phyloP scores from a whole-genome alignment of 148 eudicot genomes.

The Camellia lanceoleosa region DNA sequence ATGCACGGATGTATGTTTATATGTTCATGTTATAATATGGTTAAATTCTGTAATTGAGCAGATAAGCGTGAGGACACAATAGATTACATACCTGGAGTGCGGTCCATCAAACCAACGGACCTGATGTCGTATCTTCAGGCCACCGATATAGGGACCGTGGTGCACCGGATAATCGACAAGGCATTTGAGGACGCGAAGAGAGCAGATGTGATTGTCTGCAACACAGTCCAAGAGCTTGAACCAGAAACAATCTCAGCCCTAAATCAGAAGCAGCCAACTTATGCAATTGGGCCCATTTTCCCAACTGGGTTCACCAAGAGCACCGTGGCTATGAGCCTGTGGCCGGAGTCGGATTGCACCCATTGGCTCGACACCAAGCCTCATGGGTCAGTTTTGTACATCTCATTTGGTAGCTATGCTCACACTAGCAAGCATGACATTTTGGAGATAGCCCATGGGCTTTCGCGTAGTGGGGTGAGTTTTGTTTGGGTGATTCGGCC shows the following conservation, averaged over 20 bases:
- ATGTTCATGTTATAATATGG: not conserved
- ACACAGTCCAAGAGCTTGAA: constrained; percentile 47
- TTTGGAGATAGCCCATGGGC: constrained; percentile 44
- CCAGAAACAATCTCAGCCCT: constrained; percentile 31
- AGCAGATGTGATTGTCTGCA: constrained; percentile 40
- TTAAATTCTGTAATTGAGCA: constrained; percentile 3
- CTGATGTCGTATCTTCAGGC: constrained; percentile 63
- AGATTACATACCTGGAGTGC: constrained; percentile 75
- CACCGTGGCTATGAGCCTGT: constrained; percentile 31
- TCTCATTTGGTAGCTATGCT: constrained; percentile 51
- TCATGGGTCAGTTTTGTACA: constrained; percentile 38
- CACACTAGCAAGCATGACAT: constrained; percentile 36
- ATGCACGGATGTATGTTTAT: not conserved
- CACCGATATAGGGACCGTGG: constrained; percentile 29
- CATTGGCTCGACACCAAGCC: constrained; percentile 45
- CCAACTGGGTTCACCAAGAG: constrained; percentile 32
- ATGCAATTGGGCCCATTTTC: constrained; percentile 53
- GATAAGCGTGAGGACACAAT: constrained; percentile 51
- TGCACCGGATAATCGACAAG: constrained; percentile 50
- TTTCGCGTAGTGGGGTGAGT: constrained; percentile 36
- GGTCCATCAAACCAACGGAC: constrained; percentile 50
- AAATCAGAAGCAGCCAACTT: constrained; percentile 29
- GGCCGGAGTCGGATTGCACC: constrained; percentile 48
- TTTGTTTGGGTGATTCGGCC: constrained; percentile 51
- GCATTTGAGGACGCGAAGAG: constrained; percentile 36